phyloP scores from a whole-genome alignment of 768 basidiomycete species.

The Cantharellus anzutake region DNA sequence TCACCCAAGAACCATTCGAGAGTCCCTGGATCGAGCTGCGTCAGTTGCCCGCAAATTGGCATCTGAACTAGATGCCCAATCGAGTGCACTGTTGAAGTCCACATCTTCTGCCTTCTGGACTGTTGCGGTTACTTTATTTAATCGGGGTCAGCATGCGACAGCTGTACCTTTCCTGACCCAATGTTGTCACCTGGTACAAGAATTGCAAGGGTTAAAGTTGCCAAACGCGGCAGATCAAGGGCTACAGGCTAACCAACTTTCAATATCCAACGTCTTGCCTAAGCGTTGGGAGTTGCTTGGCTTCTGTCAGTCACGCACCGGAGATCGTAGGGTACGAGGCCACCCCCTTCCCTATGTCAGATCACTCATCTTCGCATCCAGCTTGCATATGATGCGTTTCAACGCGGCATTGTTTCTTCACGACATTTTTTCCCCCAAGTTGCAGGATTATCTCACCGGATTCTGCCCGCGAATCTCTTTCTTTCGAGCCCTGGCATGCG shows the following conservation, averaged over 20 bases:
- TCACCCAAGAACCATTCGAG: too few species aligned
- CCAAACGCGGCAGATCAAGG: not conserved
- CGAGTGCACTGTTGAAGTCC: slow-evolving; percentile 7
- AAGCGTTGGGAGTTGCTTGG: slow-evolving; percentile 69
- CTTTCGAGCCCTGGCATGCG: too few species aligned
- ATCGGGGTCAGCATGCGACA: slow-evolving; percentile 37
- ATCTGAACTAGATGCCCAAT: too few species aligned
- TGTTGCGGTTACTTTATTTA: slow-evolving; percentile 29
- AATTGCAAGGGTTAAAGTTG: slow-evolving; percentile 20
- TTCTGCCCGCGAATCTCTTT: not conserved
- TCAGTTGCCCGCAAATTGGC: not conserved
- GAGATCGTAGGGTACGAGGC: slow-evolving; percentile 43
- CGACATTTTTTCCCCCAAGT: not conserved
- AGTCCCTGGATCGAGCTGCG: not conserved
- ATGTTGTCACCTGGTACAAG: slow-evolving; percentile 35
- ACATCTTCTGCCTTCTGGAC: slow-evolving; percentile 16
- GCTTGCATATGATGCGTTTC: not conserved
- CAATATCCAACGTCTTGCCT: slow-evolving; percentile 31
- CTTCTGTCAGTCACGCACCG: slow-evolving; percentile 57
- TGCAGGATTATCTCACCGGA: not conserved
- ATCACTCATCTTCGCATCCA: not conserved
- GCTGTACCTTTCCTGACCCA: slow-evolving; percentile 49
- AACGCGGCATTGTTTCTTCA: not conserved
- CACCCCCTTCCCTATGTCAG: not conserved
- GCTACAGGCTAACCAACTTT: not conserved